phyloP scores from a whole-genome alignment of 1,139 yeast species.

The Pneumocystis murina region DNA sequence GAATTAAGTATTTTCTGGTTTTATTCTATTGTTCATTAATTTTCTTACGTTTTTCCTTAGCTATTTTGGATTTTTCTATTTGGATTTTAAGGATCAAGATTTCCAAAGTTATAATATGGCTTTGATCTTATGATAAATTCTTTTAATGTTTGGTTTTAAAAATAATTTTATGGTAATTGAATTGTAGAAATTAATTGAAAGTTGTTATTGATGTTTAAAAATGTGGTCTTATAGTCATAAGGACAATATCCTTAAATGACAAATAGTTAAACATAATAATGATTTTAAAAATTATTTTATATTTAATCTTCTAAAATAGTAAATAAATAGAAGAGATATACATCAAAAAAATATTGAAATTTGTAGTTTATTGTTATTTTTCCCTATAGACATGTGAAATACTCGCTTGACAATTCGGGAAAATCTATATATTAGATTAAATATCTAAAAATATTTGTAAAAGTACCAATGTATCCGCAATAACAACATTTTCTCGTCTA shows the following conservation, averaged over 20 bases:
- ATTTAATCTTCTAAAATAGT: background rate
- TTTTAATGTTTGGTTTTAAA: background rate
- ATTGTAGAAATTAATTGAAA: background rate
- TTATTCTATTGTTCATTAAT: background rate
- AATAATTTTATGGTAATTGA: too few relatives aligned
- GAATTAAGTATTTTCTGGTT: background rate
- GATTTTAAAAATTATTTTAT: too few relatives aligned
- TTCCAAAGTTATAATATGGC: background rate
- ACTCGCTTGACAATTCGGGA: background rate
- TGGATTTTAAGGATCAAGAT: background rate
- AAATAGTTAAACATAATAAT: background rate
- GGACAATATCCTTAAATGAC: background rate
- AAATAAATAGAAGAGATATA: background rate
- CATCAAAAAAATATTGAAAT: background rate
- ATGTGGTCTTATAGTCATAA: background rate
- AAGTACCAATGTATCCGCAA: background rate
- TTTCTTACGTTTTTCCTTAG: background rate
- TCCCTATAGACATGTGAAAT: background rate
- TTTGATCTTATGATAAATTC: background rate
- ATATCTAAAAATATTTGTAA: background rate
- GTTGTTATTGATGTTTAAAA: background rate
- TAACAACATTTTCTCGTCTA: conserved; percentile 13
- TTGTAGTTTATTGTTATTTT: background rate
- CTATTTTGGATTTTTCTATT: background rate
- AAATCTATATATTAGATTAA: background rate